phyloP scores from a whole-genome alignment of 306 rosid genomes.

The Begonia masoniana region DNA sequence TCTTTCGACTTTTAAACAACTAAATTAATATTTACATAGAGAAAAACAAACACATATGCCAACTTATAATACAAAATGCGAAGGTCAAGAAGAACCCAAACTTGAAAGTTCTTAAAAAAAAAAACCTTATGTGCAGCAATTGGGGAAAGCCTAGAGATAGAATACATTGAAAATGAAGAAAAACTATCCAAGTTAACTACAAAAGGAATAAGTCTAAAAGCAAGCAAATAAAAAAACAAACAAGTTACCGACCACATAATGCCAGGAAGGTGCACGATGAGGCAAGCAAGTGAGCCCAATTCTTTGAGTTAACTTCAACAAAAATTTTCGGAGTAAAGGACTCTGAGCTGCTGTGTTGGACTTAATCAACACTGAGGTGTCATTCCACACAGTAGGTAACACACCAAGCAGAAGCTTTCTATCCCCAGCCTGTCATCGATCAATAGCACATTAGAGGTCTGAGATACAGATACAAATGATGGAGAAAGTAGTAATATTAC shows the following conservation, averaged over 20 bases:
- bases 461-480: slow-evolving; percentile 15
- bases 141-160: too few species aligned
- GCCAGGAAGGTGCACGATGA: slow-evolving; percentile 70
- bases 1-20: too few species aligned
- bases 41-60: too few species aligned
- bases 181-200: too few species aligned
- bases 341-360: slow-evolving; percentile 62
- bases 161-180: too few species aligned
- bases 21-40: too few species aligned
- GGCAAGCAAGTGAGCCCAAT: slow-evolving; percentile 80
- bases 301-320: slow-evolving; percentile 81
- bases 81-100: too few species aligned
- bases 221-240: not conserved
- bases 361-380: slow-evolving; percentile 48
- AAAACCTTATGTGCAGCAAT: too few species aligned
- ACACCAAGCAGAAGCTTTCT: slow-evolving; percentile 61
- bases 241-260: slow-evolving; percentile 55
- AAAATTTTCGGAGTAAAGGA: slow-evolving; percentile 75
- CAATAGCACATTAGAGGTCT: slow-evolving; percentile 18
- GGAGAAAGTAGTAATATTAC: too few species aligned
- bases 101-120: too few species aligned
- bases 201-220: too few species aligned
- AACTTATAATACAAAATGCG: too few species aligned
- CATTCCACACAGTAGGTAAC: slow-evolving; percentile 69
- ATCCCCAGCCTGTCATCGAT: slow-evolving; percentile 64